These are phyloP conservation scores for Cryomyces minteri DNA, from an alignment of 495 filamentous ascomycete genomes.

Conservation along the genomic window DNA sequence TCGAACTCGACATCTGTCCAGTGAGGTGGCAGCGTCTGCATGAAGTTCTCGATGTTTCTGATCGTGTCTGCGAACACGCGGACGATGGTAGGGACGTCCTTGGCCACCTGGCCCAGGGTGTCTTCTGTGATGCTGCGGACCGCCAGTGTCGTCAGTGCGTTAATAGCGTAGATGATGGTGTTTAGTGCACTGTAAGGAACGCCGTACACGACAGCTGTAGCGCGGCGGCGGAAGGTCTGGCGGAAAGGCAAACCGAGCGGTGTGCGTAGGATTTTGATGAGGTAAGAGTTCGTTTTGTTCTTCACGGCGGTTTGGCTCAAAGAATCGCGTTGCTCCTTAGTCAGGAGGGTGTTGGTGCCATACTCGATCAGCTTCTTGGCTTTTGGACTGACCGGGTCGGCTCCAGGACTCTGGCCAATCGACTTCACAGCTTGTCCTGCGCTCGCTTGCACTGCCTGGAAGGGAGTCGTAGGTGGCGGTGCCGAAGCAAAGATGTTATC, in stretches of 20 bases:
- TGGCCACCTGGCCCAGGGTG: conserved; percentile 67
- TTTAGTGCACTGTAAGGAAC: conserved; percentile 43
- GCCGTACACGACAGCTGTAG: conserved; percentile 46
- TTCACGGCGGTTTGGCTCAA: conserved; percentile 18
- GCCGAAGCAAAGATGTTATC: conserved; percentile 37
- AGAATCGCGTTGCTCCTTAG: conserved; percentile 22
- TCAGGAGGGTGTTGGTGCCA: conserved; percentile 1
- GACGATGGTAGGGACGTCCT: conserved; percentile 54
- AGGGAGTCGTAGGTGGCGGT: conserved; percentile 27
- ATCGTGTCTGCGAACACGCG: conserved; percentile 48
- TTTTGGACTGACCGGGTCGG: conserved; percentile 2
- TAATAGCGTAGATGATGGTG: conserved; percentile 49
- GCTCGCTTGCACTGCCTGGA: conserved; percentile 30
- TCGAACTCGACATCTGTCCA: conserved; percentile 59
- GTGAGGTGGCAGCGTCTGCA: conserved; percentile 38
- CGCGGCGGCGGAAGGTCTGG: conserved; percentile 42
- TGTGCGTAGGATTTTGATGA: conserved; percentile 26
- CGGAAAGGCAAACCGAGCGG: conserved; percentile 52
- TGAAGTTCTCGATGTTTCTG: conserved; percentile 49
- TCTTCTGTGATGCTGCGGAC: conserved; percentile 67
- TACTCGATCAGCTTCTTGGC: conserved; percentile 9
- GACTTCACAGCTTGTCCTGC: conserved; percentile 36
- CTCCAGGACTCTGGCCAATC: conserved; percentile 34
- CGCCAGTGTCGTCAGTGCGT: conserved; percentile 47
- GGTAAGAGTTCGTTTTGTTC: conserved; percentile 16